phyloP scores from a whole-genome alignment of 1,284 basidiomycete species.

The Melampsora americana region DNA sequence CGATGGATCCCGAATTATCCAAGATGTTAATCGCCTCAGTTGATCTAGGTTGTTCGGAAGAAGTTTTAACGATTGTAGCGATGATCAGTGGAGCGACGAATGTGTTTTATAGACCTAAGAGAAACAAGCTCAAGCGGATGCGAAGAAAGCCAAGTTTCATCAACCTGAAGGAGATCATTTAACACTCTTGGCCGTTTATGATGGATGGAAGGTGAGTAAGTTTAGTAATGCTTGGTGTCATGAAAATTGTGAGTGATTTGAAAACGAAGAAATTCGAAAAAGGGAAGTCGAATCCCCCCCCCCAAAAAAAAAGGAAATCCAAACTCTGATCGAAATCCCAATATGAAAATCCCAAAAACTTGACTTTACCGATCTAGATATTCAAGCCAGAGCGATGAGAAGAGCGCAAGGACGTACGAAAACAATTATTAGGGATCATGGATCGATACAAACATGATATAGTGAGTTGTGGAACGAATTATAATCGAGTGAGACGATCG shows the following conservation, averaged over 20 bases:
- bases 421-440: conserved; percentile 97
- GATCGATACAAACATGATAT: conserved; percentile 98
- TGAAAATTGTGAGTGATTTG: conserved; percentile 48
- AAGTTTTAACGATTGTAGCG: conserved; percentile 92
- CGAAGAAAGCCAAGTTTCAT: conserved; percentile 97
- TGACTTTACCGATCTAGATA: conserved; percentile 51
- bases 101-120: conserved; percentile 96
- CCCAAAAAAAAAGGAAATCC: no score
- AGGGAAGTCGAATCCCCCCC: no score
- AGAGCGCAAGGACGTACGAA: conserved; percentile 96
- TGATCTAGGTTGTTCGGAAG: conserved; percentile 88
- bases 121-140: conserved; percentile 97
- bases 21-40: conserved; percentile 99
- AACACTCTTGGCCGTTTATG: conserved; percentile 92
- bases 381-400: conserved; percentile 92
- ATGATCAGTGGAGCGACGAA: conserved; percentile 90
- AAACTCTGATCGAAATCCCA: no score
- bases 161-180: conserved; percentile 95
- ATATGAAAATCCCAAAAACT: no score
- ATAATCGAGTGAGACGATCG: conserved; percentile 85
- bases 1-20: conserved; percentile 90
- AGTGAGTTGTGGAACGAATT: conserved; percentile 82
- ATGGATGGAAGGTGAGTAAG: conserved; percentile 92
- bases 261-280: no score
- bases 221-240: conserved; percentile 61